These are phyloP conservation scores for Xanthoparmelia taractica DNA, from an alignment of 495 filamentous ascomycete species.

Conservation along the genomic window DNA sequence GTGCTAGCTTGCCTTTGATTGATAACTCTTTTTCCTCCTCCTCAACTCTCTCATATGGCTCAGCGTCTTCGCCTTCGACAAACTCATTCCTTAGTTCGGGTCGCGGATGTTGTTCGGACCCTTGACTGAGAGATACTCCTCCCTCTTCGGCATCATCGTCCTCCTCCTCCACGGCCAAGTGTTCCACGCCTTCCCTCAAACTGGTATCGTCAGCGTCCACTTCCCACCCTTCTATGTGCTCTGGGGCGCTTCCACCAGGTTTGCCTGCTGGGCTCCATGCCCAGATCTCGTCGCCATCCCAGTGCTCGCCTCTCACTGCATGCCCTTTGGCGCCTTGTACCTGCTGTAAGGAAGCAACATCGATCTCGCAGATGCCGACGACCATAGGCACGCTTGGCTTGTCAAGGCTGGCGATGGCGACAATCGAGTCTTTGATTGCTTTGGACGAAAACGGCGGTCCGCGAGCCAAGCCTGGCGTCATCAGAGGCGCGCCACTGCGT, in stretches of 20 bases:
- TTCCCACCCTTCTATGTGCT: conserved; percentile 43
- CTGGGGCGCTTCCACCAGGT: conserved; percentile 44
- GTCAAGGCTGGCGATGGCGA: conserved; percentile 59
- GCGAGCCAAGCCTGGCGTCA: conserved; percentile 63
- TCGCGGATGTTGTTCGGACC: conserved; percentile 22
- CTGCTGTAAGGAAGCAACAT: conserved; percentile 49
- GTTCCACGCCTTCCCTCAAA: conserved; percentile 20
- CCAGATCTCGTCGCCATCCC: conserved; percentile 70
- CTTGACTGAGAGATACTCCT: conserved; percentile 36
- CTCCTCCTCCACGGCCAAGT: conserved; percentile 29
- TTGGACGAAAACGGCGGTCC: conserved; percentile 59
- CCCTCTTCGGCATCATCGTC: conserved; percentile 35
- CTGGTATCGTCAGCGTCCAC: conserved; percentile 21
- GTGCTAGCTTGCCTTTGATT: conserved; percentile 42
- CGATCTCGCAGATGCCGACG: conserved; percentile 60
- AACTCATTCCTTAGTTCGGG: conserved; percentile 23
- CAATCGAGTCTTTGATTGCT: conserved; percentile 54
- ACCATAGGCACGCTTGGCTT: conserved; percentile 54
- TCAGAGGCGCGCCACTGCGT: conserved; percentile 59
- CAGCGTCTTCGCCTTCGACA: conserved; percentile 30
- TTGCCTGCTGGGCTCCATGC: conserved; percentile 52
- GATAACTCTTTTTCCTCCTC: conserved; percentile 45
- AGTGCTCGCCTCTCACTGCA: conserved; percentile 61
- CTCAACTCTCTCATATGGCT: conserved; percentile 27
- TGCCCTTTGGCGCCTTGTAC: conserved; percentile 60